phyloP scores from a whole-genome alignment of 495 filamentous ascomycete genomes.

The Paragyromitra xinjiangensis region DNA sequence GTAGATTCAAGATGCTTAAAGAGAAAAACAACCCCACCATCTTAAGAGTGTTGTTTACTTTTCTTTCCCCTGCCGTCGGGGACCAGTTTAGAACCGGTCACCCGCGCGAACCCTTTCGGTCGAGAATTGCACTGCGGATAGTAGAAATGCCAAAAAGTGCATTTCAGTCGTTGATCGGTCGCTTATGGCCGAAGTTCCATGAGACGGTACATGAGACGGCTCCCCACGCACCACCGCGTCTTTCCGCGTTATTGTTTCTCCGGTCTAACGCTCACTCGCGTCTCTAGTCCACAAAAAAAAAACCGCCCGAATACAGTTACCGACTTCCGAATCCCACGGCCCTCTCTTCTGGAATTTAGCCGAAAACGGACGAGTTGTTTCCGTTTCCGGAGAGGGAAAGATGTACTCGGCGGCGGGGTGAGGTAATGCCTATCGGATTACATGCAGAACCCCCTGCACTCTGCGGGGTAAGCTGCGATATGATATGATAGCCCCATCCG shows the following conservation, averaged over 20 bases:
- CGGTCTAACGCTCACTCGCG: background rate
- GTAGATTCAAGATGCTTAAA: background rate
- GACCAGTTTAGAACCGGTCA: background rate
- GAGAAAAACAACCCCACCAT: background rate
- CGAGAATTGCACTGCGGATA: background rate
- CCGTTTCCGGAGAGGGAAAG: slow-evolving; percentile 2
- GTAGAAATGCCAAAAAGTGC: no score
- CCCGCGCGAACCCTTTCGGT: background rate
- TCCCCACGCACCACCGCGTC: background rate
- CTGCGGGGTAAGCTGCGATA: slow-evolving; percentile 35
- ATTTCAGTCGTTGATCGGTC: background rate
- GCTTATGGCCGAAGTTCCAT: background rate
- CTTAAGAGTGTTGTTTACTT: background rate
- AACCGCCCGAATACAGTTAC: background rate
- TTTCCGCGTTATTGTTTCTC: slow-evolving; percentile 13
- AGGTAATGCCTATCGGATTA: slow-evolving; percentile 6
- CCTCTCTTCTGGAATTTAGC: slow-evolving; percentile 16
- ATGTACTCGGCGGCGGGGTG: background rate
- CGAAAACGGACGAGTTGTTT: slow-evolving; percentile 19
- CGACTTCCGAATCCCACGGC: background rate
- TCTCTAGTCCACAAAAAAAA: background rate
- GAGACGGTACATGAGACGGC: no score
- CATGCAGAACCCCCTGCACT: background rate
- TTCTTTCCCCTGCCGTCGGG: background rate
- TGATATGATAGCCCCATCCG: background rate